Percentiles rank a stretch among this genome's conserved stretches.
Evolutionary conservation across 495 filamentous ascomycete species (phyloP).

Genomic region (Penicillium manginii): DNA sequence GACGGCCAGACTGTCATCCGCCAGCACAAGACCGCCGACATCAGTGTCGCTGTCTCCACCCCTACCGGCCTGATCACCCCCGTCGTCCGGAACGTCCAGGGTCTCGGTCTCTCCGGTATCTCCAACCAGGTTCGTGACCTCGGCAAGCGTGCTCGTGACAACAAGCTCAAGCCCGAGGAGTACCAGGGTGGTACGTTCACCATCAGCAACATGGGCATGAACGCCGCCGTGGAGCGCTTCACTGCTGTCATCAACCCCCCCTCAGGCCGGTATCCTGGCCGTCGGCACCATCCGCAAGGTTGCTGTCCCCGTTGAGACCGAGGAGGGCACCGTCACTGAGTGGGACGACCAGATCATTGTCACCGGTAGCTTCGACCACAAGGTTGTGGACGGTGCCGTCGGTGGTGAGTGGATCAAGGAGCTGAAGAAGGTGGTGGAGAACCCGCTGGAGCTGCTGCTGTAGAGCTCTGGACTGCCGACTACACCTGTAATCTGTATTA

Average conservation of each 20-base stretch:
- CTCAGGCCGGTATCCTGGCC: slow-evolving; percentile 93
- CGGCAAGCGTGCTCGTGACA: slow-evolving; percentile 91
- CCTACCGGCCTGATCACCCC: slow-evolving; percentile 95
- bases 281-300: slow-evolving; percentile 96
- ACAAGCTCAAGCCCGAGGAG: slow-evolving; percentile 99
- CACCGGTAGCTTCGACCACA: slow-evolving; percentile 96
- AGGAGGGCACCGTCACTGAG: slow-evolving; percentile 79
- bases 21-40: slow-evolving; percentile 88
- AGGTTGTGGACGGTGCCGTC: slow-evolving; percentile 90
- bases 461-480: slow-evolving; percentile 45
- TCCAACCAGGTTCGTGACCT: slow-evolving; percentile 90
- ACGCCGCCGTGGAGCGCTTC: slow-evolving; percentile 92
- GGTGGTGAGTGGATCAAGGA: slow-evolving; percentile 97
- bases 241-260: slow-evolving; percentile 99
- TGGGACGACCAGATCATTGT: slow-evolving; percentile 98
- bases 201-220: slow-evolving; percentile 99
- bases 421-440: slow-evolving; percentile 97
- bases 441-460: slow-evolving; percentile 90
- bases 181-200: slow-evolving; percentile 99
- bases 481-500: slow-evolving; percentile 49
- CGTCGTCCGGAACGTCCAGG: slow-evolving; percentile 86
- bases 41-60: slow-evolving; percentile 92
- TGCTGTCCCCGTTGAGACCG: slow-evolving; percentile 80
- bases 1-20: slow-evolving; percentile 81
- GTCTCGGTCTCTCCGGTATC: slow-evolving; percentile 83